Base-by-base conservation (phyloP, 148 eudicot genomes). In the Cornus suecica region DNA sequence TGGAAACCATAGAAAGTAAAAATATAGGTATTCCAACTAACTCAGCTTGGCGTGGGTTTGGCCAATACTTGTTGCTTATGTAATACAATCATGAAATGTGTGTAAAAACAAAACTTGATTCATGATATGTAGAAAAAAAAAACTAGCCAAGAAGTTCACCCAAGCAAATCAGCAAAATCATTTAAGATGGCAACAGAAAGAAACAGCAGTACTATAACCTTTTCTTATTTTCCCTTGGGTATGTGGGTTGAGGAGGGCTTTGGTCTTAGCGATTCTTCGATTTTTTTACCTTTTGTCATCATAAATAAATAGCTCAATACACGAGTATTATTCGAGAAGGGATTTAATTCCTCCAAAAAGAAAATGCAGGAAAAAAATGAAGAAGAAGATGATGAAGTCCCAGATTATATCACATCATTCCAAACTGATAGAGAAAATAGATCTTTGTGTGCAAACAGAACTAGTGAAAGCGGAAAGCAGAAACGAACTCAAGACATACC, bases 401-500 rank as follows among this genome's bases (percentile, higher is more conserved):
- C 10, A 65, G 5, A 24, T 18, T 75, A 7, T 75, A 51, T 23
- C 18, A 25, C 9, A 29, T 66, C 25, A 52, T 1, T 8, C 68
- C n/a, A 51, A 75, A 54, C 7, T 5, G 18, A 66, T 30, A 20
- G 61, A 51, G 31, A n/a, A 18, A 41, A 52, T 23, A 22, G 31
- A 75, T 66, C 18, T 52, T 52, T 29, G 51, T 65, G 48, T 9
- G 22, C n/a, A 15, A 30, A n/a, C 24, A 27, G 70, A 67, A 23
- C 8, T 15, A 10, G 48, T 11, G 31, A 71, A 56, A 65, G 34
- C 8, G 51, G 7, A 15, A 54, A 2, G 24, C 0, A 62, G 62
- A 30, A 20, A 74, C 1, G 7, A 58, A 58, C 23, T 58, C 54
- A 48, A 48, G 15, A 48, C 3, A 48, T 87, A 92, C 97, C 99